These are phyloP conservation scores for Acacia concinna DNA, from an alignment of 331 rosid genomes.

Conservation along the genomic window DNA sequence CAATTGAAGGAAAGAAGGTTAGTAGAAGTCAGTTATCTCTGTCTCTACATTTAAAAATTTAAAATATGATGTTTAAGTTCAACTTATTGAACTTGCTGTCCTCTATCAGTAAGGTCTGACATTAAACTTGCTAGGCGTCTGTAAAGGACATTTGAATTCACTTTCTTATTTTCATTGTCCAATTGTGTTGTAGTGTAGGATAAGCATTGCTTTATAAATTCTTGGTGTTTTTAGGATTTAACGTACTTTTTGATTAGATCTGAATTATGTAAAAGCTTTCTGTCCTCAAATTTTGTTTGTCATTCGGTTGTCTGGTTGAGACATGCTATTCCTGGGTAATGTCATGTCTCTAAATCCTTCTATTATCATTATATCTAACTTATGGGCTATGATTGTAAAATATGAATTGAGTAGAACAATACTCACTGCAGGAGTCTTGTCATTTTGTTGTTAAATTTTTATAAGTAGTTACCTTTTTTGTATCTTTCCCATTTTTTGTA, in stretches of 20 bases:
- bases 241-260: background rate
- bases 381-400: background rate
- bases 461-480: background rate
- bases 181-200: background rate
- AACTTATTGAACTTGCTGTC: slow-evolving; percentile 3
- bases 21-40: slow-evolving; percentile 23
- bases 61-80: background rate
- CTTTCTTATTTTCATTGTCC: slow-evolving; percentile 18
- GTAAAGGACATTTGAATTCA: slow-evolving; percentile 3
- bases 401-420: slow-evolving; percentile 31
- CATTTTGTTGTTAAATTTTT: background rate
- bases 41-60: background rate
- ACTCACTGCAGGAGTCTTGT: slow-evolving; percentile 12
- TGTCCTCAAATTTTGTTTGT: slow-evolving; percentile 12
- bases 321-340: background rate
- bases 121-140: slow-evolving; percentile 18
- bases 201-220: background rate
- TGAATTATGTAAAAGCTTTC: slow-evolving; percentile 4
- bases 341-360: background rate
- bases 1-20: slow-evolving; percentile 98
- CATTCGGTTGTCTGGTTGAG: slow-evolving; percentile 19
- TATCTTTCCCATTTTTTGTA: slow-evolving; percentile 1
- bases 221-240: background rate
- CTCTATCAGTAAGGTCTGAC: background rate
- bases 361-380: slow-evolving; percentile 6